These are phyloP conservation scores for Cercospora canescens DNA, from an alignment of 2,329 filamentous ascomycete species.

Conservation along the genomic window DNA sequence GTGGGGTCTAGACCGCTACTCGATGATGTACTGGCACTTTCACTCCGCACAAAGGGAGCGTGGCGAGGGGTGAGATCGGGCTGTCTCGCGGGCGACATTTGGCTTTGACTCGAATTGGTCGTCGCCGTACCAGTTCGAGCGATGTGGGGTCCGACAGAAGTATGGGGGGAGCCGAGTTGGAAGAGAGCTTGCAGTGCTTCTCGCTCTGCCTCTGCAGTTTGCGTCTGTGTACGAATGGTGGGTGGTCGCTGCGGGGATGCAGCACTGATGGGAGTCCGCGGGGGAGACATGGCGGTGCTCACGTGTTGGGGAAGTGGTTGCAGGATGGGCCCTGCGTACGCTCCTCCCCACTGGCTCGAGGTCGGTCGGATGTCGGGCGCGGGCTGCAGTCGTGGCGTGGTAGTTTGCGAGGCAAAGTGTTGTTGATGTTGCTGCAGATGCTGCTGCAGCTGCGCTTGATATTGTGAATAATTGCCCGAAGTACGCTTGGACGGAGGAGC, in stretches of 20 bases:
- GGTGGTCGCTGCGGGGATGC: slow-evolving; percentile 37
- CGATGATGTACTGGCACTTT: slow-evolving; percentile 23
- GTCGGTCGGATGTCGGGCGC: slow-evolving; percentile 34
- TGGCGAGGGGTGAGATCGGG: slow-evolving; percentile 27
- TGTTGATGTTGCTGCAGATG: slow-evolving; percentile 18
- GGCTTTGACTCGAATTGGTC: slow-evolving; percentile 17
- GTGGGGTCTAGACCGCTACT: slow-evolving; percentile 12
- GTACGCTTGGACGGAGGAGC: slow-evolving; percentile 34
- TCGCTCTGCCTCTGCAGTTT: slow-evolving; percentile 69
- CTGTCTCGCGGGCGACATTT: slow-evolving; percentile 27
- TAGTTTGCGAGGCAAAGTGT: background rate
- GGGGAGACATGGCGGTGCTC: slow-evolving; percentile 33
- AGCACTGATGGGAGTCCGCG: slow-evolving; percentile 35
- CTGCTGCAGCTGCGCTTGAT: slow-evolving; percentile 13
- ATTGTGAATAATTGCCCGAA: slow-evolving; percentile 31
- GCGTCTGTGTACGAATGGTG: slow-evolving; percentile 67
- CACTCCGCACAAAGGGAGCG: slow-evolving; percentile 32
- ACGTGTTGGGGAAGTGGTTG: slow-evolving; percentile 9
- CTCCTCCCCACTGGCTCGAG: slow-evolving; percentile 13
- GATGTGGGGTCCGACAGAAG: slow-evolving; percentile 38
- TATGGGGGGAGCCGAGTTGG: slow-evolving; percentile 64
- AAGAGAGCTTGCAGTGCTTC: slow-evolving; percentile 78
- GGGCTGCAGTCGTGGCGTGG: slow-evolving; percentile 27
- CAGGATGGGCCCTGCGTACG: slow-evolving; percentile 11
- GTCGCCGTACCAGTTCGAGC: slow-evolving; percentile 21